These are phyloP conservation scores for Malassezia dermatis DNA, from an alignment of 1,284 basidiomycete genomes.

Conservation along the genomic window DNA sequence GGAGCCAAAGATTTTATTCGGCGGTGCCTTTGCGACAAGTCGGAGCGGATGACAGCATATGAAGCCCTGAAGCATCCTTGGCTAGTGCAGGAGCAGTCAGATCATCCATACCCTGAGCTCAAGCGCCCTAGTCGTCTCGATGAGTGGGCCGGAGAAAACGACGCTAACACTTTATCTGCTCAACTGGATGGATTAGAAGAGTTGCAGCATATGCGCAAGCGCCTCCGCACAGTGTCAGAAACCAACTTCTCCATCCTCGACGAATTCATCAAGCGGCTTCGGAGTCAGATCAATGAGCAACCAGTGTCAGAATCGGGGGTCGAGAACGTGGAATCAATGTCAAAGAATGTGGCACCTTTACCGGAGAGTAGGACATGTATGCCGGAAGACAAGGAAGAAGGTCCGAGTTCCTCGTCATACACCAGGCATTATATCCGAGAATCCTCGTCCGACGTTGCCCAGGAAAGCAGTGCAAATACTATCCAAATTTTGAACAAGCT, in stretches of 20 bases:
- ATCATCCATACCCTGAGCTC: not conserved
- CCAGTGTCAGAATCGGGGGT: not conserved
- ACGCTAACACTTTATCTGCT: not conserved
- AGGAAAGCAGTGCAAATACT: conserved; percentile 16
- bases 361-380: not conserved
- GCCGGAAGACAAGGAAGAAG: not conserved
- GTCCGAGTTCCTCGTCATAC: not conserved
- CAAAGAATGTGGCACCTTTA: not conserved
- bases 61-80: conserved; percentile 43
- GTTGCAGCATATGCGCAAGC: conserved; percentile 1
- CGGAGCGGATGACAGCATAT: conserved; percentile 36
- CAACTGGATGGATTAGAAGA: not conserved
- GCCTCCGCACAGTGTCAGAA: not conserved
- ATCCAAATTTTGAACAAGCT: conserved; percentile 29
- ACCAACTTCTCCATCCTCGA: not conserved
- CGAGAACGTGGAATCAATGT: not conserved
- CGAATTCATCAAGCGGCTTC: conserved; percentile 1
- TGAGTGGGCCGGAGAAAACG: too few species aligned
- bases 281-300: not conserved
- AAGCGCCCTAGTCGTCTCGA: not conserved
- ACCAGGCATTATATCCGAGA: conserved; percentile 16
- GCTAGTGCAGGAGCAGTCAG: conserved; percentile 20
- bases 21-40: conserved; percentile 34
- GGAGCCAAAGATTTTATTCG: conserved; percentile 44
- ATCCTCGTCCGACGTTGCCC: not conserved